phyloP scores from a whole-genome alignment of 2,329 filamentous ascomycete genomes.

The Colletotrichum caudatum region DNA sequence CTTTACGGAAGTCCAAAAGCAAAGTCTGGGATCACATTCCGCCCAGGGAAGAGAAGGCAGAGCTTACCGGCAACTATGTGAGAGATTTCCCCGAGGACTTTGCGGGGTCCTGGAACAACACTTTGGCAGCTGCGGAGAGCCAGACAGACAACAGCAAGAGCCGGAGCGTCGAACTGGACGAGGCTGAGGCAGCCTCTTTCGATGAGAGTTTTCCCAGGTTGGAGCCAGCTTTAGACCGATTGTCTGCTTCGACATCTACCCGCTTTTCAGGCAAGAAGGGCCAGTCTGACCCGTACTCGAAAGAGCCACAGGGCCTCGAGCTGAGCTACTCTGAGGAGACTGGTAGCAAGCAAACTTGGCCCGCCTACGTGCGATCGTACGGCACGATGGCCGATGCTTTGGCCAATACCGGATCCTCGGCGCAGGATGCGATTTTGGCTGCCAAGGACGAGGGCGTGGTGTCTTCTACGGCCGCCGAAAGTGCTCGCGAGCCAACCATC shows the following conservation, averaged over 20 bases:
- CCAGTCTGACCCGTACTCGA: slow-evolving; percentile 57
- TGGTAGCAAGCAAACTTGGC: slow-evolving; percentile 50
- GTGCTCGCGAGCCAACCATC: slow-evolving; percentile 46
- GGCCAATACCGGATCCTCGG: slow-evolving; percentile 19
- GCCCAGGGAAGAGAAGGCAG: slow-evolving; percentile 6
- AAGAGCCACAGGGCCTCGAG: slow-evolving; percentile 61
- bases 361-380: slow-evolving; percentile 53
- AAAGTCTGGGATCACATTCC: slow-evolving; percentile 36
- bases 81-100: slow-evolving; percentile 68
- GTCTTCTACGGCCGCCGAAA: slow-evolving; percentile 6
- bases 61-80: slow-evolving; percentile 61
- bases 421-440: slow-evolving; percentile 1
- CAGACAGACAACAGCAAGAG: slow-evolving; percentile 26
- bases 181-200: slow-evolving; percentile 53
- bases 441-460: neutral
- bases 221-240: slow-evolving; percentile 50
- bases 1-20: slow-evolving; percentile 38
- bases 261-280: slow-evolving; percentile 36
- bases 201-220: slow-evolving; percentile 56
- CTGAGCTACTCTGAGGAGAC: slow-evolving; percentile 60
- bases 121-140: slow-evolving; percentile 19
- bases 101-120: slow-evolving; percentile 54
- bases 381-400: slow-evolving; percentile 39
- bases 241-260: slow-evolving; percentile 21
- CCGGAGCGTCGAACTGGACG: slow-evolving; percentile 44